Evolutionary conservation across 2,329 filamentous ascomycete species (phyloP), one percentile per base, ranked within the genome.

Genomic region (Xylariaceae sp.): DNA sequence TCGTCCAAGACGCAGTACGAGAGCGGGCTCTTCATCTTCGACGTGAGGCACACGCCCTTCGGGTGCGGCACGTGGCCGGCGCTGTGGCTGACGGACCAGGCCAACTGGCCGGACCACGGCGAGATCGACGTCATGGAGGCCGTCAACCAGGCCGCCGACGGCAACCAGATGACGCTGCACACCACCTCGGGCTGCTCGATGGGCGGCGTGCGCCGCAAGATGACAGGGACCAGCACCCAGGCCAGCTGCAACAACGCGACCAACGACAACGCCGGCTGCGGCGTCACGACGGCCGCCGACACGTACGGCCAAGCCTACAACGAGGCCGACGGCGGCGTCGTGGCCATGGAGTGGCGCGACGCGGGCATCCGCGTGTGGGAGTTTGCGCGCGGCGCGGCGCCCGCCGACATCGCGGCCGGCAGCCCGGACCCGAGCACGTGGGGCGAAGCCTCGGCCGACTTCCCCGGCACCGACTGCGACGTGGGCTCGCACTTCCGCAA

Each of bases 51-150:
- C 56, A 72, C 72, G 0, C 78, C 77, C 0, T 72, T 65, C 46
- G 77, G 75, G 26, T 82, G 77, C 48, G 75, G 67, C 3, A 75
- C 69, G 15, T 83, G 75, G 79, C 75, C 76, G 2, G 69, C 80
- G 0, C 64, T 84, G 9, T 83, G 80, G 80, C 62, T 83, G 5
- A 64, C 67, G 0, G 79, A 83, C 51, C 59, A 65, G 1, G 56
- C 52, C 44, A 68, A 77, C 57, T 80, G 78, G 79, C 78, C 80
- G 3, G 45, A 52, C 5, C 65, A 80, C 42, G 78, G 78, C 38
- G 79, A 83, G 53, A 79, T 80, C 39, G 76, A 80, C 50, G 49
- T 80, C 16, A 65, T 80, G 54, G 76, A 80, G 52, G 63, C 72
- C 7, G 65, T 67, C 35, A 79, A 80, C 54, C 53, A 64, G 31